phyloP scores from a whole-genome alignment of 2,329 filamentous ascomycete genomes.

The Bipolaris victoriae region DNA sequence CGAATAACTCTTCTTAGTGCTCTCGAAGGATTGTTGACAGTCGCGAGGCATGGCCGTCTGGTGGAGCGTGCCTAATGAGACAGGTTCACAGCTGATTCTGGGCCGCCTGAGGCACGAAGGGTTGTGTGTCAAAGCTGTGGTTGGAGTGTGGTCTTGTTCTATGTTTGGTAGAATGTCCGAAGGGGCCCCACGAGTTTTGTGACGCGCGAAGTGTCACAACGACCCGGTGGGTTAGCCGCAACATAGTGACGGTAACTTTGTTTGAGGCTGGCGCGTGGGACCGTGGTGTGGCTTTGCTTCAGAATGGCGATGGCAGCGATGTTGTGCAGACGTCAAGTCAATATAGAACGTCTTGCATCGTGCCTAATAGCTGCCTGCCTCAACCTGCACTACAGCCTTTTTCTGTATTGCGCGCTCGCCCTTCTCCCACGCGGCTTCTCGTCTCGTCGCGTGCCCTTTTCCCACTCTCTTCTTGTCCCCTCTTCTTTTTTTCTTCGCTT shows the following conservation, averaged over 20 bases:
- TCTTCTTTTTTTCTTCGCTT: constrained; percentile 21
- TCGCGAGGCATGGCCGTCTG: constrained; percentile 20
- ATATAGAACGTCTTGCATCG: constrained; percentile 45
- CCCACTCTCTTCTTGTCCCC: constrained; percentile 19
- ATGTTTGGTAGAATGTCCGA: constrained; percentile 35
- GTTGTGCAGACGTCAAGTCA: constrained; percentile 37
- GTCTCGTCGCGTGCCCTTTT: constrained; percentile 26
- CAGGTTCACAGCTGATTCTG: constrained; percentile 27
- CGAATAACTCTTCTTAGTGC: constrained; percentile 5
- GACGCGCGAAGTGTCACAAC: constrained; percentile 41
- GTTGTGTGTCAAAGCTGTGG: constrained; percentile 26
- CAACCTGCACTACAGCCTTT: constrained; percentile 31
- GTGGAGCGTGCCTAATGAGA: constrained; percentile 28
- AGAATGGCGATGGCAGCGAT: constrained; percentile 26
- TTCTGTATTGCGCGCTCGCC: constrained; percentile 21
- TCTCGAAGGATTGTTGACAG: constrained; percentile 18
- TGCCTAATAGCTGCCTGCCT: constrained; percentile 26
- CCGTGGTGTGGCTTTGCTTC: constrained; percentile 38
- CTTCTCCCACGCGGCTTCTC: constrained; percentile 27
- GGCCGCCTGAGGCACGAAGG: constrained; percentile 19
- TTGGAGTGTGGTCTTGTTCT: constrained; percentile 31
- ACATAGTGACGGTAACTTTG: constrained; percentile 37
- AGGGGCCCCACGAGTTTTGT: constrained; percentile 38
- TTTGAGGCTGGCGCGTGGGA: constrained; percentile 47
- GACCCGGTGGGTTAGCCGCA: constrained; percentile 39